phyloP scores from a whole-genome alignment of 176 grass and related monocot genomes.

The Oropetium thomaeum region DNA sequence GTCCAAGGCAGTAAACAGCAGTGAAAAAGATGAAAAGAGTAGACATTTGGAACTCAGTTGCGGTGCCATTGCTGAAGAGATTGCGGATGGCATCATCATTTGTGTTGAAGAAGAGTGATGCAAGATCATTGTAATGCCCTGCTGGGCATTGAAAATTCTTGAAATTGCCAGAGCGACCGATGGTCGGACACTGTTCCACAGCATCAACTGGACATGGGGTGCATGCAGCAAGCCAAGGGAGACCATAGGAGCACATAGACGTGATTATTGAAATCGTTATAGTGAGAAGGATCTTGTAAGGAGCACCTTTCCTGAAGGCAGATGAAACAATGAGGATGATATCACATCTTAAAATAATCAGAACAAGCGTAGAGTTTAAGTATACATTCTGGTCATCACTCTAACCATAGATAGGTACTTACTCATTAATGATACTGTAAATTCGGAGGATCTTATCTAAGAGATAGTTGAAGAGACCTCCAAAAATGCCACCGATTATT shows the following conservation, averaged over 20 bases:
- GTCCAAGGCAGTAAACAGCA: slow-evolving; percentile 67
- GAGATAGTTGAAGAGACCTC: slow-evolving; percentile 77
- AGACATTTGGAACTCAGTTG: slow-evolving; percentile 55
- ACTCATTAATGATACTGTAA: slow-evolving; percentile 90
- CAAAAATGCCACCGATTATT: slow-evolving; percentile 76
- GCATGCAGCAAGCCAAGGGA: slow-evolving; percentile 73
- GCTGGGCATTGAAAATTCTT: slow-evolving; percentile 84
- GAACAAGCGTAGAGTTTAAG: neutral
- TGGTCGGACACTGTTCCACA: slow-evolving; percentile 61
- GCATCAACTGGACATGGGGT: slow-evolving; percentile 51
- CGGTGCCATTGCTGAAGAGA: slow-evolving; percentile 69
- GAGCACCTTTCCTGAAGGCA: slow-evolving; percentile 74
- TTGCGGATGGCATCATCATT: slow-evolving; percentile 97
- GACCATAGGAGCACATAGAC: slow-evolving; percentile 73
- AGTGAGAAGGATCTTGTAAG: slow-evolving; percentile 76
- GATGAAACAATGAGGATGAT: slow-evolving; percentile 24
- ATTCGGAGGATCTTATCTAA: slow-evolving; percentile 64
- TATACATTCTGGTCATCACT: neutral
- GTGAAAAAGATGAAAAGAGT: slow-evolving; percentile 76
- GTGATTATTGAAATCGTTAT: slow-evolving; percentile 73
- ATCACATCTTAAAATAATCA: slow-evolving; percentile 18
- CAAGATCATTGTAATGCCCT: slow-evolving; percentile 85
- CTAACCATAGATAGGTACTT: slow-evolving; percentile 25
- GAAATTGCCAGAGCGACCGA: slow-evolving; percentile 68
- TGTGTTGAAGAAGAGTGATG: slow-evolving; percentile 88